Evolutionary conservation across 1,139 yeast species (phyloP), one percentile per base, ranked within the genome.

Genomic region (Pichia sp.): DNA sequence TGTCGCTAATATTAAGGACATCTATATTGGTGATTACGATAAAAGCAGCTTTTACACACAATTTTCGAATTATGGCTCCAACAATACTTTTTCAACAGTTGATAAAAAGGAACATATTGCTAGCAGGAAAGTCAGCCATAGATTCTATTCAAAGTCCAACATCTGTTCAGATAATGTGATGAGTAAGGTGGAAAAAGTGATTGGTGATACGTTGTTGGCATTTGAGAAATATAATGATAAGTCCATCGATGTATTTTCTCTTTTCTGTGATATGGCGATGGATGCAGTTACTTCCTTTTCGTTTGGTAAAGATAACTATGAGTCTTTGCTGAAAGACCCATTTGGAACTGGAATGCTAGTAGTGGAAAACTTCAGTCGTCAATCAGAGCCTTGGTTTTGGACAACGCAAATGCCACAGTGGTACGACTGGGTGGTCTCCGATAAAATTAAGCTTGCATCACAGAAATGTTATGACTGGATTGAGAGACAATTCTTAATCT

Each of bases 251-350:
- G 78, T 75, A 1, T 77, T 74, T 49, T 66, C 74, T 12, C 53
- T 80, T 15, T 80, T 78, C 62, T 78, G 77, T 15, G 64, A 79
- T n/a, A 63, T 80, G 48, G 87, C 91, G 2, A 72, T 80, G 76
- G 87, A 80, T 48, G 79, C 75, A 5, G 76, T 78, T 2, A 69
- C 80, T 3, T 67, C 70, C 12, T 76, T 77, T 52, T 77, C 77
- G 39, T 66, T 77, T 42, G 88, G 88, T 0, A 47, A 55, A 0
- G 58, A 60, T 10, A 62, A 64, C 37, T 69, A 72, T 19, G 38
- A 30, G 4, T 38, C 58, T 4, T 33, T 55, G 17, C 33, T 56
- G 19, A 37, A 35, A 5, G 59, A 56, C 33, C 58, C 58, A 3
- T 45, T 49, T 26, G 46, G 45, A 7, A 22, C 59, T 30, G 66